Evolutionary conservation across 139 green algal genomes (phyloP), one percentile per base, ranked within the genome.

Genomic region (Chlamydomonas incerta): DNA sequence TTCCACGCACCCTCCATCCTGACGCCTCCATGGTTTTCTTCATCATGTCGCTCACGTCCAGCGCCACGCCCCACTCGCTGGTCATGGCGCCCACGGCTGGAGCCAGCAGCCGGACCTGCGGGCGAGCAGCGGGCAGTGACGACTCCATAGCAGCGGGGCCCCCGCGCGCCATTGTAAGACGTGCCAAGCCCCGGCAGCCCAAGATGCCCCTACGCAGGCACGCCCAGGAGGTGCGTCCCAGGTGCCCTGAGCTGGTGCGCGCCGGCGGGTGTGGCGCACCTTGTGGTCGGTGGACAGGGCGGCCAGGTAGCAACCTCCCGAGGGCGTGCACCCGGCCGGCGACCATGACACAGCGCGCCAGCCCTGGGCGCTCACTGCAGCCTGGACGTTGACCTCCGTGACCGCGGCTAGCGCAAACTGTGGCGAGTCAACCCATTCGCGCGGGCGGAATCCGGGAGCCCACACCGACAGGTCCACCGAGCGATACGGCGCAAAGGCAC

Each of bases 351-450:
- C 34, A 17, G 13, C 50, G 2, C 41, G 29, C 77, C 77, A 83
- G 29, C 29, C 63, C 29, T 50, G 41, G 4, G 74, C 77, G 4
- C 1, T 35, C 8, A 37, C 46, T 29, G 57, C 3, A 17, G 8
- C 50, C 17, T 69, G 71, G 0, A 73, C n/a, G 62, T 62, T 83
- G 35, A 74, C 77, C 46, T 74, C 63, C 11, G 55, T 29, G 35
- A 83, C 52, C 8, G 46, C 63, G 20, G 41, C 35, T 20, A 74
- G 57, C 17, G 77, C 63, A 50, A 74, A 83, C 77, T 74, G 77
- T 29, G 77, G 20, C 28, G 63, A 83, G 77, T 83, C 77, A 65
- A 55, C 2, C 77, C 77, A 83, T 23, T 83, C 63, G 15, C 65
- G 50, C 0, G 77, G 77, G 14, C 11, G 31, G 21, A 83, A 83